phyloP scores from a whole-genome alignment of 805 yeast genomes.

The Hermanozyma aechmeae region DNA sequence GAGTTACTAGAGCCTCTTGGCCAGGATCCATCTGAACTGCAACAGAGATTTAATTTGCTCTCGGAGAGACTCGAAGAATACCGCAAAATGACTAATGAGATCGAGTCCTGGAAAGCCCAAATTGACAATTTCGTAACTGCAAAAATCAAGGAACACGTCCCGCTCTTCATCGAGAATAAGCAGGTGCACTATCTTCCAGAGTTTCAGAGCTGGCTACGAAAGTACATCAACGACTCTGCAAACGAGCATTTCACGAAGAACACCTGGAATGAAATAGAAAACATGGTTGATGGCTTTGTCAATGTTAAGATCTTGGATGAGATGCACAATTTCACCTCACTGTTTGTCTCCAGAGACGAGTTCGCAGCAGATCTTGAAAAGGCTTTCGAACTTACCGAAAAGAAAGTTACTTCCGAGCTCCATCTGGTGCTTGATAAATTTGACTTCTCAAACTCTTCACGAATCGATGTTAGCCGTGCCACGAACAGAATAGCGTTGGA shows the following conservation, averaged over 20 bases:
- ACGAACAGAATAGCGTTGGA: constrained; percentile 18
- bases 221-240: constrained; percentile 8
- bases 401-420: constrained; percentile 13
- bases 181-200: constrained; percentile 31
- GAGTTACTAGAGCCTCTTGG: too few species aligned
- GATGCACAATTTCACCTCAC: too few species aligned
- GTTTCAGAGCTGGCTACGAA: constrained; percentile 26
- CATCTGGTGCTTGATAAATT: constrained; percentile 18
- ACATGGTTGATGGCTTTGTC: too few species aligned
- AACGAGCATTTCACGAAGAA: constrained; percentile 1
- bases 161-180: constrained; percentile 20
- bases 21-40: too few species aligned
- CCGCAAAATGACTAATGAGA: constrained; percentile 5
- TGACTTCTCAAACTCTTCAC: constrained; percentile 6
- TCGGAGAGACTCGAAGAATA: too few species aligned
- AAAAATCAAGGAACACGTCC: constrained; percentile 19
- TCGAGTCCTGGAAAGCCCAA: constrained; percentile 8
- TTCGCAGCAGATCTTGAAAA: constrained; percentile 15
- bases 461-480: constrained; percentile 3
- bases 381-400: constrained; percentile 15
- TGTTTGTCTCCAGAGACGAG: constrained; percentile 11
- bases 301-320: too few species aligned
- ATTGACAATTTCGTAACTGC: too few species aligned
- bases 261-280: constrained; percentile 16
- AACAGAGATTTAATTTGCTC: too few species aligned